Evolutionary conservation across 1,139 yeast genomes (phyloP), one percentile per base, ranked within the genome.

Genomic region (Groenewaldozyma auringiensis): DNA sequence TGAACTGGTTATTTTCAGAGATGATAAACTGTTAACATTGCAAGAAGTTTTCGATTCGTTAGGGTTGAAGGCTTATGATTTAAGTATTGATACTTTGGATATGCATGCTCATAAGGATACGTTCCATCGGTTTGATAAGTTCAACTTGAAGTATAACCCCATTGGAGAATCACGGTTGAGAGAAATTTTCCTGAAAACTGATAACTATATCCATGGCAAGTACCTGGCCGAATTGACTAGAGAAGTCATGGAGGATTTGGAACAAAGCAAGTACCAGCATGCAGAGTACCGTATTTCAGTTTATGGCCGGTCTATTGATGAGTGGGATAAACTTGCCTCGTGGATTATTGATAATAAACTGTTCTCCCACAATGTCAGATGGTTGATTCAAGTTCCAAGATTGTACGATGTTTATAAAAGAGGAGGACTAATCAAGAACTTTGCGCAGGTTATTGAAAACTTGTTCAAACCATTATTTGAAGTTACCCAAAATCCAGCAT

Each of bases 21-120:
- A 94, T 67, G 94, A 94, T 18, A 81, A 86, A 61, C 77, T 87
- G n/a, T 74, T 94, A 59, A 85, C 97, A 0, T 73, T 94, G 53
- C 76, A 74, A 16, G 82, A 92, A 61, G 98, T 94, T 42, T 94
- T 94, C 67, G 76, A 88, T 60, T 88, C 97, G 35, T 75, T 94
- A 63, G 81, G 87, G 47, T 72, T 94, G 52, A 82, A 95, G 0
- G 97, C 96, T 1, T 94, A 94, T 62, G 98, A 94, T 62, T 71
- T 94, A 51, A 84, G 95, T 47, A 92, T 94, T 58, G 99, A 94
- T 60, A 92, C 98, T 1, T 75, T 94, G 55, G 98, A 94, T 66
- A 94, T 94, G 99, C 99, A 94, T 66, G 96, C 99, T 2, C 98
- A 94, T 64, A 86, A 92, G 51, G 98, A 94, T 62, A 83, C 97